Base-by-base conservation (phyloP, 2,329 filamentous ascomycete species). In the Cercospora sojina region DNA sequence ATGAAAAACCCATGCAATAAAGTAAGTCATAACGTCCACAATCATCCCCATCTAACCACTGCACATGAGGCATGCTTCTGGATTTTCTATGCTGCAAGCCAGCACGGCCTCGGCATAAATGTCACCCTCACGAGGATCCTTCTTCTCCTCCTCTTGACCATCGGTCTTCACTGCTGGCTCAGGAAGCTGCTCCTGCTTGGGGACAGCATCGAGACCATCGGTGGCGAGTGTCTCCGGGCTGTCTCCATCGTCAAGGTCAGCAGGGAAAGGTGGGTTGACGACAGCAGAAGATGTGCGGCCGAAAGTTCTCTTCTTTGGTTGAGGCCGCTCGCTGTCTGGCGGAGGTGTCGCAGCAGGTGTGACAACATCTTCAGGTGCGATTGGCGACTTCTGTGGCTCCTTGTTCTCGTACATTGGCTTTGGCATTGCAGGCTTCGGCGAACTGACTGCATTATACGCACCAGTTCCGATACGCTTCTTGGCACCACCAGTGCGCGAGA, bases 21-120 rank as follows among this genome's bases (percentile, higher is more conserved):
- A 2, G n/a, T n/a, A n/a, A 51, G 47, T 66, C 59, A 53, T 64
- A 64, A 64, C 64, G 66, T 64, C 57, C 51, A 67, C 51, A 65
- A 23, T 41, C 41, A 6, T 59, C 31, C 51, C 9, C 64, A 8
- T 29, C 69, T 65, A 98, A 83, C 93, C 94, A 81, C 92, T 96
- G 88, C 95, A 99, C 95, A 99, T 98, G 71, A 97, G 79, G 79
- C 95, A 99, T 57, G 90, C 86, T 79, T 99, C 95, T 73, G 90
- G 92, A 84, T 98, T 97, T 78, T 98, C 93, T 79, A 99, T 98
- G 82, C 93, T 97, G 85, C 95, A 99, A 74, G 89, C 88, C 78
- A 99, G 83, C 16, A 91, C 93, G 66, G 93, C 92, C 73, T 98
- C 91, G 0, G 94, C 94, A 80, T 97, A 99, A 74, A 99, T 99